Conservation (phyloP, 768 basidiomycete genomes). For the Pleurotus tuoliensis region DNA sequence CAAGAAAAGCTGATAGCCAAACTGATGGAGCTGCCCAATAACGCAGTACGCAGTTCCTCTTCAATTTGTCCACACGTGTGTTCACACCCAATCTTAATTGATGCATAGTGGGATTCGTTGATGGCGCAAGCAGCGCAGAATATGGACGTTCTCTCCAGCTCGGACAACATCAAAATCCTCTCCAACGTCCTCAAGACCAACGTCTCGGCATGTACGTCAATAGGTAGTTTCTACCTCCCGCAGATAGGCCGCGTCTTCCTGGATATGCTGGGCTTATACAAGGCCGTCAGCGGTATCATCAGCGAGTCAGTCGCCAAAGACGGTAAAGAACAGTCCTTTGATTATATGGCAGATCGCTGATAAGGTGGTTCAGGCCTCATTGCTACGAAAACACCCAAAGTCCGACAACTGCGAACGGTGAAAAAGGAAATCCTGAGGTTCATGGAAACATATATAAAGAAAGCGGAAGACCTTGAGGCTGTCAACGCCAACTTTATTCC, state of each 20-base stretch:
- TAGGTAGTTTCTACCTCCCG: conserved; percentile 96
- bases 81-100: conserved; percentile 1
- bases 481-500: conserved; percentile 93
- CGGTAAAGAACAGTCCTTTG: conserved; percentile 39
- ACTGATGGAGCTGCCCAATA: conserved; percentile 96
- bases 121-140: conserved; percentile 94
- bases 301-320: conserved; percentile 87
- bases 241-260: conserved; percentile 94
- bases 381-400: conserved; percentile 95
- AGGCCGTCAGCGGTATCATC: conserved; percentile 95
- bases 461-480: conserved; percentile 93
- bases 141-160: conserved; percentile 86
- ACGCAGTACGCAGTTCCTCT: conserved; percentile 59
- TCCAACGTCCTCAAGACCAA: conserved; percentile 98
- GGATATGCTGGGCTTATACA: conserved; percentile 97
- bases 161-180: conserved; percentile 95
- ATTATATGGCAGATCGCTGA: neutral
- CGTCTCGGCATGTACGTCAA: conserved; percentile 94
- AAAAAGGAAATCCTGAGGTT: conserved; percentile 98
- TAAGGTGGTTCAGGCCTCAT: conserved; percentile 56
- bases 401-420: conserved; percentile 90
- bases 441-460: conserved; percentile 97
- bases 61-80: neutral
- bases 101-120: conserved; percentile 84
- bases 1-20: conserved; percentile 94